phyloP scores from a whole-genome alignment of 768 basidiomycete genomes.

The Tricholoma matsutake region DNA sequence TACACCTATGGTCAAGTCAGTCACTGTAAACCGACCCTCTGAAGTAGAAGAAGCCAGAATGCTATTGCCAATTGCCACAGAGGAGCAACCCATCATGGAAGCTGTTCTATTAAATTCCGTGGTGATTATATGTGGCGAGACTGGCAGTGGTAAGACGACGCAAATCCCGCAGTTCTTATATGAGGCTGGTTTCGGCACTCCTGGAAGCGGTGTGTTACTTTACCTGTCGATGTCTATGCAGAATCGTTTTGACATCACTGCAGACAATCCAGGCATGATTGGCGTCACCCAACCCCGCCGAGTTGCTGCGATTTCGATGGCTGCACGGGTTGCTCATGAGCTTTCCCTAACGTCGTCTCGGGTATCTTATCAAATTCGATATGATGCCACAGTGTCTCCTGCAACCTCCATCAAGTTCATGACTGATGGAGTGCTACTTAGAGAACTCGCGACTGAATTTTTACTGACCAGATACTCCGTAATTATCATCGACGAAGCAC shows the following conservation, averaged over 20 bases:
- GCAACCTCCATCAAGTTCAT: constrained; percentile 97
- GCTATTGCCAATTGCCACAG: constrained; percentile 83
- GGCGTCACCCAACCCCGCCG: constrained; percentile 96
- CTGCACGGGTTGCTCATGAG: constrained; percentile 88
- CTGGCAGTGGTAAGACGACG: constrained; percentile 97
- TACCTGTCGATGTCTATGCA: neutral
- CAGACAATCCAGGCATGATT: constrained; percentile 97
- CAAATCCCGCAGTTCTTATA: constrained; percentile 98
- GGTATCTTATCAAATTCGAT: constrained; percentile 97
- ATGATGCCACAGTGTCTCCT: constrained; percentile 89
- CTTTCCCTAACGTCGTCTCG: constrained; percentile 76
- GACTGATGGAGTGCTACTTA: constrained; percentile 96
- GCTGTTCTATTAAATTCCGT: constrained; percentile 83
- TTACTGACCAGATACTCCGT: constrained; percentile 92
- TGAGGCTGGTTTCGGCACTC: constrained; percentile 90
- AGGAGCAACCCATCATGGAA: constrained; percentile 95
- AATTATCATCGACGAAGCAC: constrained; percentile 96
- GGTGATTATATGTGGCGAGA: constrained; percentile 86
- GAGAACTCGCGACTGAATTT: constrained; percentile 91
- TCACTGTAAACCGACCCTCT: constrained; percentile 57
- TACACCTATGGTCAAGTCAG: constrained; percentile 34
- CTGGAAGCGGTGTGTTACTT: constrained; percentile 62
- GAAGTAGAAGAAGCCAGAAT: constrained; percentile 77
- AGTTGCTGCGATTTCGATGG: constrained; percentile 97
- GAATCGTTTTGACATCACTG: constrained; percentile 9